phyloP scores from a whole-genome alignment of 192 early-diverging fungal species.

The Coemansia sp. region DNA sequence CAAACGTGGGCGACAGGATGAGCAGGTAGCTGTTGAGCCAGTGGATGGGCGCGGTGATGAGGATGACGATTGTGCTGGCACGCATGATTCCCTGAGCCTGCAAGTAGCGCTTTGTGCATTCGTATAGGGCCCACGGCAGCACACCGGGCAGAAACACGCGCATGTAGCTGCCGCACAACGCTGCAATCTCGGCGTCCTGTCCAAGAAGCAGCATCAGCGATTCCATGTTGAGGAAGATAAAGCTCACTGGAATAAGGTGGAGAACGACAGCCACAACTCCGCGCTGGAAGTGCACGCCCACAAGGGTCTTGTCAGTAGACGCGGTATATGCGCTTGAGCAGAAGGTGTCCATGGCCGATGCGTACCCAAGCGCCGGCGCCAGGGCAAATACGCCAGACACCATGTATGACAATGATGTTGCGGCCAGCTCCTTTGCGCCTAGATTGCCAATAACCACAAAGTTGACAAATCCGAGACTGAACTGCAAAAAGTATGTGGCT shows the following conservation, averaged over 20 bases:
- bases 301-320: slow-evolving; percentile 60
- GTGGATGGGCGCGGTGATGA: slow-evolving; percentile 74
- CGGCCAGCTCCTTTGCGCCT: slow-evolving; percentile 65
- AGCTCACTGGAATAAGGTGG: slow-evolving; percentile 72
- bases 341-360: slow-evolving; percentile 73
- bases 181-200: slow-evolving; percentile 75
- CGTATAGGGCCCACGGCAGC: slow-evolving; percentile 77
- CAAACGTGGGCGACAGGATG: slow-evolving; percentile 67
- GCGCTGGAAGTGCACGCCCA: slow-evolving; percentile 75
- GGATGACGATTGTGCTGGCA: slow-evolving; percentile 71
- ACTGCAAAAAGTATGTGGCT: slow-evolving; percentile 66
- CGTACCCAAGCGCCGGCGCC: slow-evolving; percentile 64
- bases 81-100: slow-evolving; percentile 87
- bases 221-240: slow-evolving; percentile 75
- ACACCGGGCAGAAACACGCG: slow-evolving; percentile 69
- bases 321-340: slow-evolving; percentile 71
- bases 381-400: slow-evolving; percentile 53
- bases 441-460: slow-evolving; percentile 67
- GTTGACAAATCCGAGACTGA: slow-evolving; percentile 65
- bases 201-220: slow-evolving; percentile 68
- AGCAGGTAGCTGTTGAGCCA: slow-evolving; percentile 76
- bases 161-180: slow-evolving; percentile 63
- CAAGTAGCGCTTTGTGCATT: slow-evolving; percentile 80
- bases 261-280: slow-evolving; percentile 74
- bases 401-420: slow-evolving; percentile 65